A percentile compares a stretch with the other conserved stretches of the same genome.
Evolutionary conservation across 2,329 filamentous ascomycete genomes (phyloP).

Genomic region (Epichloe coenophiala): DNA sequence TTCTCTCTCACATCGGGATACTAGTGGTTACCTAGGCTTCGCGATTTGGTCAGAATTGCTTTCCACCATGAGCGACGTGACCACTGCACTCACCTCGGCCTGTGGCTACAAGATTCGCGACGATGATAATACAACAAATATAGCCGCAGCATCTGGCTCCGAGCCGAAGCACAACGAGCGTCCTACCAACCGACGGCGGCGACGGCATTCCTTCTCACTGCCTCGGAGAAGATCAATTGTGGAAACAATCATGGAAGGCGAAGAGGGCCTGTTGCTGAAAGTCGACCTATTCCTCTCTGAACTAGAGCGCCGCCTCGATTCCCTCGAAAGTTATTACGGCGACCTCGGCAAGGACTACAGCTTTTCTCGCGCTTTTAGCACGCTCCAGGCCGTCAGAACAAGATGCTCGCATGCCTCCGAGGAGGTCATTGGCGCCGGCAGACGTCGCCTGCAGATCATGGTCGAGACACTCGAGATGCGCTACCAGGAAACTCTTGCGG

Average conservation of each 20-base stretch:
- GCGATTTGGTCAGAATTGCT: not conserved
- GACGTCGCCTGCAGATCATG: slow-evolving; percentile 71
- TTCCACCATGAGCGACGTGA: slow-evolving; percentile 23
- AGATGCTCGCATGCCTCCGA: slow-evolving; percentile 83
- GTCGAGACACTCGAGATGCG: slow-evolving; percentile 82
- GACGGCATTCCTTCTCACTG: slow-evolving; percentile 44
- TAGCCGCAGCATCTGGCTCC: slow-evolving; percentile 26
- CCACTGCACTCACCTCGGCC: slow-evolving; percentile 24
- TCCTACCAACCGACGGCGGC: slow-evolving; percentile 24
- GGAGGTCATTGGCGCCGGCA: slow-evolving; percentile 77
- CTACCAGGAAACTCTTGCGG: slow-evolving; percentile 75
- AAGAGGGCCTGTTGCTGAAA: slow-evolving; percentile 48
- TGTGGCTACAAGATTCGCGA: slow-evolving; percentile 20
- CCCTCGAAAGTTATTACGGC: slow-evolving; percentile 81
- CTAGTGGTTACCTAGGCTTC: not conserved
- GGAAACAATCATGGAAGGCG: slow-evolving; percentile 46
- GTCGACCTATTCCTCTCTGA: slow-evolving; percentile 75
- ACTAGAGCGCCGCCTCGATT: slow-evolving; percentile 73
- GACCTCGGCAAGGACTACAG: slow-evolving; percentile 73
- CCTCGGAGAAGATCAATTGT: slow-evolving; percentile 46
- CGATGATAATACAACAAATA: slow-evolving; percentile 19
- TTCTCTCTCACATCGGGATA: not conserved
- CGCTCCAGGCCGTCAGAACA: slow-evolving; percentile 73
- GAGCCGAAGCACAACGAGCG: slow-evolving; percentile 19
- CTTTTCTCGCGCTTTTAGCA: slow-evolving; percentile 72